Evolutionary conservation across 208 protist species (phyloP).

Genomic region (Strigomonas oncopelti): DNA sequence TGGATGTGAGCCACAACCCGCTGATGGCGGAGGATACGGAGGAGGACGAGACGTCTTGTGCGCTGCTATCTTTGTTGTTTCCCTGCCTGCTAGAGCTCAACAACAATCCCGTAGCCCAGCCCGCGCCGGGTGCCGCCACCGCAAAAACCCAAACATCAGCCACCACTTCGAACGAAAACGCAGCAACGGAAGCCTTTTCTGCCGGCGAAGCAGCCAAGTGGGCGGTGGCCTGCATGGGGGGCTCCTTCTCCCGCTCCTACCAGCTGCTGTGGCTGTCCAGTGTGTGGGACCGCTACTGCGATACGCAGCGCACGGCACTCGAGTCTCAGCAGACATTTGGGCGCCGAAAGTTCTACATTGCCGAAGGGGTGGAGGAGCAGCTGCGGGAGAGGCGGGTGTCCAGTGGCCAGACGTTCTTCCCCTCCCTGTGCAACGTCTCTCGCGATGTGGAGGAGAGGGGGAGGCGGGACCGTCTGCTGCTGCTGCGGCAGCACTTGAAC

Average conservation of each 20-base stretch:
- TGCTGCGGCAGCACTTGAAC: not conserved
- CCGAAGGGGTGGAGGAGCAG: constrained; percentile 16
- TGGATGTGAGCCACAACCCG: constrained; percentile 68
- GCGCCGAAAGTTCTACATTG: constrained; percentile 4
- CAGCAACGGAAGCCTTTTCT: no score
- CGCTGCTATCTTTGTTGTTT: constrained; percentile 5
- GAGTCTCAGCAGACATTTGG: constrained; percentile 5
- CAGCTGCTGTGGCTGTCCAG: not conserved
- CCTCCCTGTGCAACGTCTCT: not conserved
- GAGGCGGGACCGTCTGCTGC: not conserved
- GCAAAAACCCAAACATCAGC: no score
- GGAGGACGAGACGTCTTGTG: not conserved
- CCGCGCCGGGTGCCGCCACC: no score
- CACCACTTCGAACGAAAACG: no score
- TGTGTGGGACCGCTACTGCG: not conserved
- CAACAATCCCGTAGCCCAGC: constrained; percentile 13
- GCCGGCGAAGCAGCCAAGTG: not conserved
- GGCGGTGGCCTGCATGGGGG: not conserved
- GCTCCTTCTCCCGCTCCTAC: not conserved
- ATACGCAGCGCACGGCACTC: not conserved
- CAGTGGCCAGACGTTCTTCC: not conserved
- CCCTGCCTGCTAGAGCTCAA: constrained; percentile 40
- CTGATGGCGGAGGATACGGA: constrained; percentile 14
- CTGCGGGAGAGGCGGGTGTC: not conserved
- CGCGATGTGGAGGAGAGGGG: not conserved